A percentile compares a stretch with the other conserved stretches of the same genome.
These are phyloP conservation scores for Fusarium anthophilum DNA, from an alignment of 2,329 filamentous ascomycete species.

Conservation along the genomic window DNA sequence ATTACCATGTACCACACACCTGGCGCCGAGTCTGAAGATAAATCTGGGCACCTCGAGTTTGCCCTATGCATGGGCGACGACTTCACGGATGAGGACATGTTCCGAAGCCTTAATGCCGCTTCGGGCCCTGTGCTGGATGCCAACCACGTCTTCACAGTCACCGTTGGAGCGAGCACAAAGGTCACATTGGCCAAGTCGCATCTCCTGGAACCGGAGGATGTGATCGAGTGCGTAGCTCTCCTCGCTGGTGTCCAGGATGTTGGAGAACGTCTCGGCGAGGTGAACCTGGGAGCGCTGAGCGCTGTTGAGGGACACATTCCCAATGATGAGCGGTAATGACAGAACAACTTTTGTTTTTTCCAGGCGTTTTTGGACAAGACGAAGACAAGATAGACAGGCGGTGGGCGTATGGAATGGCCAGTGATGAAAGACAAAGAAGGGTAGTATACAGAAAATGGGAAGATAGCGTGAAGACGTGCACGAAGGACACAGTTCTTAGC, in stretches of 20 bases:
- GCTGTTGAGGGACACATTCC: constrained; percentile 64
- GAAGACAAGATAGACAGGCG: constrained; percentile 33
- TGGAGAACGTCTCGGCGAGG: constrained; percentile 56
- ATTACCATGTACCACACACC: constrained; percentile 74
- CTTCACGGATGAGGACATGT: constrained; percentile 97
- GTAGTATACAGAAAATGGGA: constrained; percentile 24
- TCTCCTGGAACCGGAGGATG: constrained; percentile 86
- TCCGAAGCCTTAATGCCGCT: constrained; percentile 77
- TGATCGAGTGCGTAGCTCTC: constrained; percentile 74
- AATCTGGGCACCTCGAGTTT: constrained; percentile 75
- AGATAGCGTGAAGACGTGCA: neutral
- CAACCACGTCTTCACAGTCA: constrained; percentile 86
- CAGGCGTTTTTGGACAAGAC: constrained; percentile 39
- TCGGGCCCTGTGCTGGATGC: constrained; percentile 61
- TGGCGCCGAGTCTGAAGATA: constrained; percentile 56
- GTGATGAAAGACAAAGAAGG: neutral
- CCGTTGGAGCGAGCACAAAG: constrained; percentile 91
- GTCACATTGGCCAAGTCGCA: constrained; percentile 92
- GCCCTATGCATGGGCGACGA: constrained; percentile 93
- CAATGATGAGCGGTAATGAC: constrained; percentile 35
- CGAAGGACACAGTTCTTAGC: constrained; percentile 4
- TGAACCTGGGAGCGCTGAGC: constrained; percentile 65
- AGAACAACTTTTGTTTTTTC: constrained; percentile 24
- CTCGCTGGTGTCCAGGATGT: constrained; percentile 59
- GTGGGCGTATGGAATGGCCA: constrained; percentile 27